Evolutionary conservation across 352 stramenopile genomes (phyloP).

Genomic region (Pythium guiyangense): DNA sequence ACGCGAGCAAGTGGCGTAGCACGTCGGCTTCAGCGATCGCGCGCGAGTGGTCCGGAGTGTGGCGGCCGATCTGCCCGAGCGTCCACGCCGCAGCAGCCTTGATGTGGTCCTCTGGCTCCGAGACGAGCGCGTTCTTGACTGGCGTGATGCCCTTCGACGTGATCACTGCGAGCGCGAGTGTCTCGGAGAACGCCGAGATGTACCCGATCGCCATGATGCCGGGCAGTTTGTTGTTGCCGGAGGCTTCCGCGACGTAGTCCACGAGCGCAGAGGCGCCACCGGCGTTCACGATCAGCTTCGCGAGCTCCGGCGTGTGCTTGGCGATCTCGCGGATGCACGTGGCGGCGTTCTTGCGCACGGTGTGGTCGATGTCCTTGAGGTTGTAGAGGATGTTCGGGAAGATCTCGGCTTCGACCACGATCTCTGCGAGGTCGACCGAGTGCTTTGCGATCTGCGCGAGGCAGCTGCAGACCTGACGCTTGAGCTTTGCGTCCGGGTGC

Average conservation of each 20-base stretch:
- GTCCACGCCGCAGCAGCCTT: constrained; percentile 94
- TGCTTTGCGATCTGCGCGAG: constrained; percentile 95
- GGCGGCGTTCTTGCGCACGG: constrained; percentile 94
- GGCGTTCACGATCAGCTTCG: constrained; percentile 94
- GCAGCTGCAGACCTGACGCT: constrained; percentile 88
- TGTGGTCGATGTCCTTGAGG: constrained; percentile 93
- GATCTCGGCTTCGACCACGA: constrained; percentile 94
- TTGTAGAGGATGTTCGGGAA: constrained; percentile 95
- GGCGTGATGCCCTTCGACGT: constrained; percentile 91
- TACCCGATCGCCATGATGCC: constrained; percentile 96
- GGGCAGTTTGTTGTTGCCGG: constrained; percentile 91
- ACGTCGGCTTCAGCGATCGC: constrained; percentile 92
- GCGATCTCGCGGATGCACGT: constrained; percentile 94
- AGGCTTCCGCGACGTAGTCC: constrained; percentile 89
- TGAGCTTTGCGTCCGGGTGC: constrained; percentile 93
- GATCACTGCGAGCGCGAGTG: constrained; percentile 92
- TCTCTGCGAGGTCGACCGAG: constrained; percentile 93
- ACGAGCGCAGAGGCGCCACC: constrained; percentile 93
- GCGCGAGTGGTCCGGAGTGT: constrained; percentile 92
- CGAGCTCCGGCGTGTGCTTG: constrained; percentile 94
- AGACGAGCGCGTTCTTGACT: constrained; percentile 91
- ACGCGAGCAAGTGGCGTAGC: constrained; percentile 90
- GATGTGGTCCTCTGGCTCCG: constrained; percentile 94
- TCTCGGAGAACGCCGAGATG: constrained; percentile 94
- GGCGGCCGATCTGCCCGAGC: constrained; percentile 92